These are phyloP conservation scores for Psilocybe cyanescens DNA, from an alignment of 768 basidiomycete species.

Conservation along the genomic window DNA sequence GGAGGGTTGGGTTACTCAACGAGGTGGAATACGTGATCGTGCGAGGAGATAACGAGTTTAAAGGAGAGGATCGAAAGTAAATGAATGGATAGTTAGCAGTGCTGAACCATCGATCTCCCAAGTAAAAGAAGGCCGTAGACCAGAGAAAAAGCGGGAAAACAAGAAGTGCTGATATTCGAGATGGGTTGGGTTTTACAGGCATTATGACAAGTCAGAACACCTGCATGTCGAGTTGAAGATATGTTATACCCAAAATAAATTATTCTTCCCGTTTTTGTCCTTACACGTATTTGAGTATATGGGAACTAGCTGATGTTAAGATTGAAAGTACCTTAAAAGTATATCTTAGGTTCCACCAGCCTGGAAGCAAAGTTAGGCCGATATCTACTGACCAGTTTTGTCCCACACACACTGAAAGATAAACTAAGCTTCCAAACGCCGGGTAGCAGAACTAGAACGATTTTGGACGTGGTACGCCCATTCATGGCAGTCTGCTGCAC, in stretches of 20 bases:
- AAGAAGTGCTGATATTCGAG: too few relatives aligned
- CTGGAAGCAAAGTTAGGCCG: background rate
- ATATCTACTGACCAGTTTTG: background rate
- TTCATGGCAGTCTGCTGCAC: background rate
- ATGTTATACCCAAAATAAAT: too few relatives aligned
- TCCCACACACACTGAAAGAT: background rate
- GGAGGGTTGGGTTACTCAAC: background rate
- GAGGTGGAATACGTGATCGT: background rate
- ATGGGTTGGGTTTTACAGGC: too few relatives aligned
- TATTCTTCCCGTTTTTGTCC: too few relatives aligned
- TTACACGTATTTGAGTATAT: too few relatives aligned
- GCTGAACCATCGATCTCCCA: background rate
- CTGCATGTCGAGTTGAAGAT: too few relatives aligned
- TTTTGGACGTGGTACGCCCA: background rate
- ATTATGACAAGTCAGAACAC: too few relatives aligned
- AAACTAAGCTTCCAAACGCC: constrained; percentile 1
- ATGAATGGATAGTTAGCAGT: background rate
- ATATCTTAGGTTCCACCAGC: background rate
- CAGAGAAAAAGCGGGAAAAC: too few relatives aligned
- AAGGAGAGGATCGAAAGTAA: background rate
- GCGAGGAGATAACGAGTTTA: background rate
- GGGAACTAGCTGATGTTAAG: too few relatives aligned
- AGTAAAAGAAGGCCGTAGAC: too few relatives aligned
- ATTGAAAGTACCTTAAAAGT: background rate
- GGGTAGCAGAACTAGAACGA: background rate